Percentiles rank a stretch among this genome's conserved stretches.
These are phyloP conservation scores for Boletus speciosus DNA, from an alignment of 768 basidiomycete genomes.

Conservation along the genomic window DNA sequence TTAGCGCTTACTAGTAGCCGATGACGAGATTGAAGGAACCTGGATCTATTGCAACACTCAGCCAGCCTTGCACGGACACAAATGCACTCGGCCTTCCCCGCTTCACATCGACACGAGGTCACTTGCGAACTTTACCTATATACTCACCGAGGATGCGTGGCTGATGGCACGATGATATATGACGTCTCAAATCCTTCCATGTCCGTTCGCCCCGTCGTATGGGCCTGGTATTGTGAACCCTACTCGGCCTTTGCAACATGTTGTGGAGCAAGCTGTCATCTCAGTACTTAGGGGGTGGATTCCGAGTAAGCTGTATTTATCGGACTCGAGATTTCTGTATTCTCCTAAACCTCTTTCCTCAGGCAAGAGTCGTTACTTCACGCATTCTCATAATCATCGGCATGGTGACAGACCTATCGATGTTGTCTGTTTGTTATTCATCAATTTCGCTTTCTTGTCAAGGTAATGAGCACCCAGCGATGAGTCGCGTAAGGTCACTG, in stretches of 20 bases:
- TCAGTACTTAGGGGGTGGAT: not conserved
- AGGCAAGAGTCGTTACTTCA: not conserved
- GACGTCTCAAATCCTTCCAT: not conserved
- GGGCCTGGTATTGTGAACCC: not conserved
- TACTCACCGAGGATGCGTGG: not conserved
- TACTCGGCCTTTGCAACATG: conserved; percentile 5
- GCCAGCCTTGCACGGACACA: not conserved
- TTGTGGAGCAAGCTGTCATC: not conserved
- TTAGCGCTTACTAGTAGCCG: not conserved
- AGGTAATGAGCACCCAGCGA: not conserved
- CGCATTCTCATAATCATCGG: not conserved
- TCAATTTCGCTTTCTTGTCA: conserved; percentile 9
- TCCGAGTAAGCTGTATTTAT: not conserved
- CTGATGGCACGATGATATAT: not conserved
- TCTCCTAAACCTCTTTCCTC: not conserved
- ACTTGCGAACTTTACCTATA: not conserved
- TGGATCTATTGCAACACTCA: not conserved
- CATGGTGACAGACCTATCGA: not conserved
- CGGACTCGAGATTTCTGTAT: not conserved
- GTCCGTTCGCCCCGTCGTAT: not conserved
- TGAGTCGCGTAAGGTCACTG: not conserved
- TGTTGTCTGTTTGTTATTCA: not conserved
- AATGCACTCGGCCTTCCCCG: too few species aligned
- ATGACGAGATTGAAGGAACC: not conserved
- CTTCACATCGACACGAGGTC: not conserved